Evolutionary conservation across 805 yeast species (phyloP).

Genomic region (Jamesozyma hellenica): DNA sequence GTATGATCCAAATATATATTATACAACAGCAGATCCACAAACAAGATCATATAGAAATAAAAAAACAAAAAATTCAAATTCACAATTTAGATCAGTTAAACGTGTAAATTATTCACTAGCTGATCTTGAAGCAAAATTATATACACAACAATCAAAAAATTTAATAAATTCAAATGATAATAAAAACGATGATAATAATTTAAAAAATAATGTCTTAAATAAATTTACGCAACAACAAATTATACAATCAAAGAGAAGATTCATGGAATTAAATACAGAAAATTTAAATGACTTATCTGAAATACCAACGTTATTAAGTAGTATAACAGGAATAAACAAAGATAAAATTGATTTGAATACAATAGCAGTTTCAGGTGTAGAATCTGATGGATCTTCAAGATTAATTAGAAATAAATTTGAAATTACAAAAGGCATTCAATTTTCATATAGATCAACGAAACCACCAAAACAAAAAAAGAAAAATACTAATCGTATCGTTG

Average conservation of each 20-base stretch:
- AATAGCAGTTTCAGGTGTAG: conserved; percentile 3
- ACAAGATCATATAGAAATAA: conserved; percentile 14
- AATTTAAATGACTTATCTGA: conserved; percentile 21
- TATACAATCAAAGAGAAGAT: conserved; percentile 24
- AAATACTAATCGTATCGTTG: conserved; percentile 24
- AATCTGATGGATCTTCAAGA: conserved; percentile 10
- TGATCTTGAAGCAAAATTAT: conserved; percentile 26
- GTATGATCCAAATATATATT: conserved; percentile 27
- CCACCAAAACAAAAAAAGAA: conserved; percentile 25
- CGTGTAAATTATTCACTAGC: conserved; percentile 29
- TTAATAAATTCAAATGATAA: not conserved
- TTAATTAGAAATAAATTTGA: conserved; percentile 21
- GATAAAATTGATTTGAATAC: conserved; percentile 23
- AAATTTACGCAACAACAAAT: conserved; percentile 23
- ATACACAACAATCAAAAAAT: conserved; percentile 6
- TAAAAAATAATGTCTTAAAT: conserved; percentile 12
- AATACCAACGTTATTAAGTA: conserved; percentile 24
- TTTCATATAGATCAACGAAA: conserved; percentile 28
- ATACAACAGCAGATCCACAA: conserved; percentile 18
- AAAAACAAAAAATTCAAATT: conserved; percentile 9
- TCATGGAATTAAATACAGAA: conserved; percentile 28
- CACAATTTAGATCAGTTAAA: conserved; percentile 22
- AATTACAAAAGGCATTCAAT: conserved; percentile 21
- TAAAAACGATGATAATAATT: conserved; percentile 6
- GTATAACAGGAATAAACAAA: conserved; percentile 24